Evolutionary conservation across 2,329 filamentous ascomycete genomes (phyloP).

Genomic region (Xylaria arbuscula): DNA sequence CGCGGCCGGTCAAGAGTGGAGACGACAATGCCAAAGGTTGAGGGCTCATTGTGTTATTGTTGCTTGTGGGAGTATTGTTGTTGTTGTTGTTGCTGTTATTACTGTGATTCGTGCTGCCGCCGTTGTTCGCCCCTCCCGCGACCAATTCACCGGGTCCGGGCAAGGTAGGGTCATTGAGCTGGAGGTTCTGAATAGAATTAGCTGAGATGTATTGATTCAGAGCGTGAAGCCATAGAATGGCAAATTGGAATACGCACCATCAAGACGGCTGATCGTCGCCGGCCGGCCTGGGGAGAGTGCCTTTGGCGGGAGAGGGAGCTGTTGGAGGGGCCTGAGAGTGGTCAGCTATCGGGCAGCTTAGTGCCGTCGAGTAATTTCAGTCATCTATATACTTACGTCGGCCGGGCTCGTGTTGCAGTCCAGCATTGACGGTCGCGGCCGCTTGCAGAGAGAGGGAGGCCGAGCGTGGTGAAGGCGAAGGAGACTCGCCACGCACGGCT

Average conservation of each 20-base stretch:
- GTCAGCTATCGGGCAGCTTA: no score
- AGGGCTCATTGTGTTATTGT: conserved; percentile 53
- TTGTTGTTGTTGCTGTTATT: not conserved
- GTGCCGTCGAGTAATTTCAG: no score
- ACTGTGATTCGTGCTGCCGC: not conserved
- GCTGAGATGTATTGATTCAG: not conserved
- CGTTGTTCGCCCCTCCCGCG: conserved; percentile 56
- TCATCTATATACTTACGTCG: conserved; percentile 59
- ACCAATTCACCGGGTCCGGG: conserved; percentile 77
- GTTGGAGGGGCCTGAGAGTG: conserved; percentile 60
- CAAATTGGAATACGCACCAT: conserved; percentile 54
- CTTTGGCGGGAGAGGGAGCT: conserved; percentile 61
- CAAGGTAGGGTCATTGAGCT: conserved; percentile 75
- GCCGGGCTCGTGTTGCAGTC: conserved; percentile 73
- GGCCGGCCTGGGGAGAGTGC: conserved; percentile 61
- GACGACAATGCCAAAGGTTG: conserved; percentile 62
- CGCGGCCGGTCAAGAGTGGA: conserved; percentile 56
- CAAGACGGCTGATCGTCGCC: conserved; percentile 74
- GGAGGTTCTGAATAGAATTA: conserved; percentile 62
- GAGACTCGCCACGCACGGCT: conserved; percentile 57
- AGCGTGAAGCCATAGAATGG: no score
- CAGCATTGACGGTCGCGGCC: conserved; percentile 80
- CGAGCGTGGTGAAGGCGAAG: conserved; percentile 71
- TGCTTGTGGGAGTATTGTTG: conserved; percentile 34
- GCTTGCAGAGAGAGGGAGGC: conserved; percentile 79